These are phyloP conservation scores for Dittrichia graveolens DNA, from an alignment of 129 eudicot species.

Conservation along the genomic window DNA sequence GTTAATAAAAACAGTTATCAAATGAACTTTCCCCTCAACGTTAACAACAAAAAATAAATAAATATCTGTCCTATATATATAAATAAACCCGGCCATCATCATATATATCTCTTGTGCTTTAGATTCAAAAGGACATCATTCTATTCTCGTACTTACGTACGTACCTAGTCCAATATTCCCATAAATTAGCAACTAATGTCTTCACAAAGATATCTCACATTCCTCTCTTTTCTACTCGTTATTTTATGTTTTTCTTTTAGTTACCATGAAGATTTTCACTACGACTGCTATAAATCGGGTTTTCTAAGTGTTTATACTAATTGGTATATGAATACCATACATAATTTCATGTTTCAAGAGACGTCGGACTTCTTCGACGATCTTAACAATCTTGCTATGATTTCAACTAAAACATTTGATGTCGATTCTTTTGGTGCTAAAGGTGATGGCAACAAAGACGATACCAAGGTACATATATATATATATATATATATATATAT, in stretches of 20 bases:
- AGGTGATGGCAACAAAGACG: slow-evolving; percentile 72
- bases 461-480: slow-evolving; percentile 49
- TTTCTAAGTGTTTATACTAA: not conserved
- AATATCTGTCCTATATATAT: no score
- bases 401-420: slow-evolving; percentile 32
- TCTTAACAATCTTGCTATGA: slow-evolving; percentile 1
- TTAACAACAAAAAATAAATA: no score
- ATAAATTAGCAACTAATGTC: slow-evolving; percentile 19
- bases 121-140: slow-evolving; percentile 34
- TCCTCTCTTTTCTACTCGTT: not conserved
- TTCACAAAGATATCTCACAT: slow-evolving; percentile 5
- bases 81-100: not conserved
- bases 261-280: slow-evolving; percentile 22
- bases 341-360: slow-evolving; percentile 22
- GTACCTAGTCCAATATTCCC: not conserved
- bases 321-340: slow-evolving; percentile 9
- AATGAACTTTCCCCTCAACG: no score
- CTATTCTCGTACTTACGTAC: slow-evolving; percentile 2
- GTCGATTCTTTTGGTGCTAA: slow-evolving; percentile 68
- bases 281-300: slow-evolving; percentile 10
- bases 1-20: no score
- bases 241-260: slow-evolving; percentile 20
- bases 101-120: slow-evolving; percentile 23
- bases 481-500: not conserved
- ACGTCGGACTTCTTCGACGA: not conserved